Evolutionary conservation across 441 rosid species (phyloP).

Genomic region (Pelargonium cotyledonis): DNA sequence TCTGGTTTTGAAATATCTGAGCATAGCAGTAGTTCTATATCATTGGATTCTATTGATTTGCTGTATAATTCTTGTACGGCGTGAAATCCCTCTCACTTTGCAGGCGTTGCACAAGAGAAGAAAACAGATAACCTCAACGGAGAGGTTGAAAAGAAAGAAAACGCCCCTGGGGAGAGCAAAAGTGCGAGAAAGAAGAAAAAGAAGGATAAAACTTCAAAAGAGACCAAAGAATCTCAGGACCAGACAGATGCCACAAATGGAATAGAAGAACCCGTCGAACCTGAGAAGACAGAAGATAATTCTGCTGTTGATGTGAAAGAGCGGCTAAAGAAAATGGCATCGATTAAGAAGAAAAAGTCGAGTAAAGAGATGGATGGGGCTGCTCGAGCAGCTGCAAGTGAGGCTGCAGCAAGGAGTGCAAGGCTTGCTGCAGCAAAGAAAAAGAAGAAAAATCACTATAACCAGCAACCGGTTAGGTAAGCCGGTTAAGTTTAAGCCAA

Average conservation of each 20-base stretch:
- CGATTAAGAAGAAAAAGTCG: constrained; percentile 50
- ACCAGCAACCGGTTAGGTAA: constrained; percentile 56
- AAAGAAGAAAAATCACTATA: constrained; percentile 58
- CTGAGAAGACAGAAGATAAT: constrained; percentile 31
- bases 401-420: constrained; percentile 56
- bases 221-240: background rate
- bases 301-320: constrained; percentile 41
- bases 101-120: background rate
- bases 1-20: no score
- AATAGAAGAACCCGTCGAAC: constrained; percentile 11
- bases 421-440: constrained; percentile 57
- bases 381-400: constrained; percentile 50
- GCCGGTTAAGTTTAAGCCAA: background rate
- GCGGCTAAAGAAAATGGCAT: constrained; percentile 43
- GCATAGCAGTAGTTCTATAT: background rate
- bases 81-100: background rate
- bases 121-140: background rate
- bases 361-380: constrained; percentile 50
- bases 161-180: background rate
- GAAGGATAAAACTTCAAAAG: background rate
- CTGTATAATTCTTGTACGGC: background rate
- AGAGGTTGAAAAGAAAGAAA: background rate
- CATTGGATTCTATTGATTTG: background rate
- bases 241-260: background rate
- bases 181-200: background rate